Evolutionary conservation across 257 asterid genomes (phyloP), one percentile per base, ranked within the genome.

Genomic region (Solanum arcanum): DNA sequence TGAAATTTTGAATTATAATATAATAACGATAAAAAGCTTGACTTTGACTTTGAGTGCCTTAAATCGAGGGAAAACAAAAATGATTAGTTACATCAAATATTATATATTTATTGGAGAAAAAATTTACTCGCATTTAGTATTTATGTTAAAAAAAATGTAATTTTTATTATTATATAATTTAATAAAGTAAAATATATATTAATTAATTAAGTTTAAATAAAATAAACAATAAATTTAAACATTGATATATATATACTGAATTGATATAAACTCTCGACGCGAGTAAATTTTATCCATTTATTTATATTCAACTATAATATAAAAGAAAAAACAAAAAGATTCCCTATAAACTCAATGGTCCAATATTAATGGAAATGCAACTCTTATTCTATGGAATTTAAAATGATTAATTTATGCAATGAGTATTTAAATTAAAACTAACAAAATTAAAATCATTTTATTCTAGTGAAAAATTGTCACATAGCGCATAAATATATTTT

Each of bases 121-220:
- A 5, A 35, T 35, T 35, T 5, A 37, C 7, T 37, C 37, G 0
- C 6, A 1, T 0, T 6, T 35, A 0, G 1, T 37, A 0, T 37
- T 37, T 5, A 37, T 37, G 0, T 37, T 0, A 37, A 37, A 37
- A 37, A 1, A 37, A 37, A 5, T 37, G 1, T 5, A 37, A 37
- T 5, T 1, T 37, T 37, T 5, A 37, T 37, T 1, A 37, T 37
- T 37, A 37, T 6, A 0, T 5, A 0, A 5, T 37, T 37, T 37
- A 37, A 37, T 37, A 37, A 5, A 37, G 1, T 37, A 37, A 35
- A 37, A 37, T 37, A 37, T 1, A 37, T 37, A 6, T 37, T 37
- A 37, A 37, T 35, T 35, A 35, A 35, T 37, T 37, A 37, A 37
- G 0, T 5, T 37, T 1, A 5, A 37, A 0, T 37, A 5, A 37